Conservation (phyloP, 1,284 basidiomycete species). For the Schizopora paradoxa region DNA sequence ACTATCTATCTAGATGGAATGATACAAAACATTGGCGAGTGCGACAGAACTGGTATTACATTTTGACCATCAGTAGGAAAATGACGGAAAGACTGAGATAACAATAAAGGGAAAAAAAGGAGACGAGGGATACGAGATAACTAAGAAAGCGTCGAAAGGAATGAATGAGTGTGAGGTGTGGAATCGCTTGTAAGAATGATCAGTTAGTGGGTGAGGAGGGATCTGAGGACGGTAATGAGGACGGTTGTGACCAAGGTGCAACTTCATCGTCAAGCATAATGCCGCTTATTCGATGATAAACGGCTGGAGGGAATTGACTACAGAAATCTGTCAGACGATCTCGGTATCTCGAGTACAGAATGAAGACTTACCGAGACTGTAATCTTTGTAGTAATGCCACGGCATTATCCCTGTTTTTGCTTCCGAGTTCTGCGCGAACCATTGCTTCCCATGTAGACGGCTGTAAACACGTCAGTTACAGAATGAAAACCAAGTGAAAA, state of each 20-base stretch:
- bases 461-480: slow-evolving; percentile 31
- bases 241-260: slow-evolving; percentile 11
- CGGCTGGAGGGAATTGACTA: slow-evolving; percentile 71
- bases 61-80: neutral
- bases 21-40: neutral
- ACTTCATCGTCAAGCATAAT: slow-evolving; percentile 51
- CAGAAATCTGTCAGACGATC: slow-evolving; percentile 5
- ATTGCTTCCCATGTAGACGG: slow-evolving; percentile 92
- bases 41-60: too few relatives aligned
- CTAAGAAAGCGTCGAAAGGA: too few relatives aligned
- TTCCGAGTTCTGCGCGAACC: slow-evolving; percentile 86
- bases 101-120: too few relatives aligned
- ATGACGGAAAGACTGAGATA: too few relatives aligned
- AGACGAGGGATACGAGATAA: too few relatives aligned
- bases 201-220: neutral
- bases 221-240: neutral
- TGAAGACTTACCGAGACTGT: slow-evolving; percentile 57
- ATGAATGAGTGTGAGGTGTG: too few relatives aligned
- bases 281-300: slow-evolving; percentile 59
- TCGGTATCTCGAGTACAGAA: neutral
- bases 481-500: slow-evolving; percentile 14
- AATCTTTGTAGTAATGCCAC: slow-evolving; percentile 70
- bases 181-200: too few relatives aligned
- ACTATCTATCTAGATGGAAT: neutral
- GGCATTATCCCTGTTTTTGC: slow-evolving; percentile 70